phyloP scores from a whole-genome alignment of 164 flowering plant genomes.

The Houttuynia cordata region DNA sequence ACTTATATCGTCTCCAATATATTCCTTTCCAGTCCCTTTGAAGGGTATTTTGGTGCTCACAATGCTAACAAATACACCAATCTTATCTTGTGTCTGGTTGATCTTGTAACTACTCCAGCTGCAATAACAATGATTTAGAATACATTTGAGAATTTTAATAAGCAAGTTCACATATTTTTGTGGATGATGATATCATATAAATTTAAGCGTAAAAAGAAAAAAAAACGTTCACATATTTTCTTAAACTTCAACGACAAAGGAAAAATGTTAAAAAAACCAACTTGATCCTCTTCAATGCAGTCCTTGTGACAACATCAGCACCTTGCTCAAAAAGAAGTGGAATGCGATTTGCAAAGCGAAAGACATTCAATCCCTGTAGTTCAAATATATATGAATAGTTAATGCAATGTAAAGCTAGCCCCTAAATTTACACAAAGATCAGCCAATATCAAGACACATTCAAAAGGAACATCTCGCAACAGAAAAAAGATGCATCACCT shows the following conservation, averaged over 20 bases:
- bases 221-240: background rate
- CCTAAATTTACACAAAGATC: background rate
- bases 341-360: slow-evolving; percentile 94
- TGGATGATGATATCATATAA: no score
- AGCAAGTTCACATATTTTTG: background rate
- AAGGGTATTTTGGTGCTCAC: slow-evolving; percentile 99
- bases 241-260: background rate
- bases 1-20: slow-evolving; percentile 94
- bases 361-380: slow-evolving; percentile 81
- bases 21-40: slow-evolving; percentile 97
- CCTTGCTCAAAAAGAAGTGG: slow-evolving; percentile 99
- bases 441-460: slow-evolving; percentile 8
- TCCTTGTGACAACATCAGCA: slow-evolving; percentile 98
- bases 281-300: slow-evolving; percentile 90
- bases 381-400: background rate
- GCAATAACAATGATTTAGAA: slow-evolving; percentile 6
- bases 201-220: no score
- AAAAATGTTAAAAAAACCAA: slow-evolving; percentile 12
- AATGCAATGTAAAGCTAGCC: background rate
- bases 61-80: slow-evolving; percentile 94
- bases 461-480: background rate
- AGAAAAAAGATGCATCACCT: slow-evolving; percentile 23
- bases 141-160: no score
- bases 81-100: slow-evolving; percentile 89
- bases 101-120: slow-evolving; percentile 96